phyloP scores from a whole-genome alignment of 2,329 filamentous ascomycete species.

The Acrocalymma vagum region DNA sequence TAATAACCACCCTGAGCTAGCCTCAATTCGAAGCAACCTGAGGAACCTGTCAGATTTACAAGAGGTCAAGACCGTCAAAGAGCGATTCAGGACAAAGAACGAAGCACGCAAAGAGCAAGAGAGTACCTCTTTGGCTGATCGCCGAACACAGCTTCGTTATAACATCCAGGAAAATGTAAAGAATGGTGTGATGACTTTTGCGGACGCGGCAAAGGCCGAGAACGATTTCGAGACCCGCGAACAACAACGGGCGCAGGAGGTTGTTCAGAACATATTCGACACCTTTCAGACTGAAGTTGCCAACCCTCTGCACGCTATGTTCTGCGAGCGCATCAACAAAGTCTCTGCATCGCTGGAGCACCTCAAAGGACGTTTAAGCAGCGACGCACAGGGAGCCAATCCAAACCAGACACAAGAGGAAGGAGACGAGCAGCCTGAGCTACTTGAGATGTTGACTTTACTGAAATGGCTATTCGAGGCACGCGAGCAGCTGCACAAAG shows the following conservation, averaged over 20 bases:
- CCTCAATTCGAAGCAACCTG: conserved; percentile 76
- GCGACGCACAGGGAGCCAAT: conserved; percentile 71
- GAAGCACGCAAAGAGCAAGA: conserved; percentile 63
- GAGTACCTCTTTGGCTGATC: conserved; percentile 63
- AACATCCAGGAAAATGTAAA: conserved; percentile 83
- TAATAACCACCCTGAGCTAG: conserved; percentile 92
- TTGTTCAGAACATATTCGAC: conserved; percentile 83
- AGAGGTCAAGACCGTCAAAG: conserved; percentile 75
- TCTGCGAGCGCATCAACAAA: conserved; percentile 77
- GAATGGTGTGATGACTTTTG: conserved; percentile 80
- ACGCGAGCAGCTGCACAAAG: conserved; percentile 85
- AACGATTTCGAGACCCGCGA: conserved; percentile 77
- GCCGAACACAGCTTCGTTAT: conserved; percentile 71
- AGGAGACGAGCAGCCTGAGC: conserved; percentile 91
- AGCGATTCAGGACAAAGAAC: conserved; percentile 60
- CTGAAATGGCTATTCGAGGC: conserved; percentile 98
- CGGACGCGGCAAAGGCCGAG: conserved; percentile 83
- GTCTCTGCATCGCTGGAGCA: conserved; percentile 82
- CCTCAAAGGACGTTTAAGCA: conserved; percentile 75
- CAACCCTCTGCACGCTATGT: conserved; percentile 81
- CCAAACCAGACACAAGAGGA: conserved; percentile 92
- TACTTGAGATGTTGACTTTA: conserved; percentile 91
- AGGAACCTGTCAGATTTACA: conserved; percentile 76
- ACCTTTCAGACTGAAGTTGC: conserved; percentile 83
- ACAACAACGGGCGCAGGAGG: conserved; percentile 72